A percentile compares a stretch with the other conserved stretches of the same genome.
phyloP scores from a whole-genome alignment of 2,329 filamentous ascomycete species.

The Cytospora leucostoma region DNA sequence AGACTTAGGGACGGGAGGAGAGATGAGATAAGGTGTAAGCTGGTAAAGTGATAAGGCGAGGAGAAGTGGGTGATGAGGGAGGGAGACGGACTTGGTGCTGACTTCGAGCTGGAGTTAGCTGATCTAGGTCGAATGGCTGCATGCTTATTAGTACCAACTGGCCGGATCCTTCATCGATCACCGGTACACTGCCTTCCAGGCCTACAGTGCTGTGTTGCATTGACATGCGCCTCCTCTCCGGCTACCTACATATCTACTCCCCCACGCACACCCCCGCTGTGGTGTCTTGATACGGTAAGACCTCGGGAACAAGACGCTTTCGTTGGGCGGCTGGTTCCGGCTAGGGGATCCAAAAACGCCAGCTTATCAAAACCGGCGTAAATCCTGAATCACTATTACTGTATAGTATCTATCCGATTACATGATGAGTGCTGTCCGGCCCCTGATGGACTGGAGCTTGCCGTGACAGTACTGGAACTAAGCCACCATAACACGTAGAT shows the following conservation, averaged over 20 bases:
- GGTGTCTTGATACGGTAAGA: background rate
- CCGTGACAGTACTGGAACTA: background rate
- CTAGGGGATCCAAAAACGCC: constrained; percentile 1
- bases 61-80: background rate
- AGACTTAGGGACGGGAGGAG: no score
- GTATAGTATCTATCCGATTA: background rate
- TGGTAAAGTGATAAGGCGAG: background rate
- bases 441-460: background rate
- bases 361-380: constrained; percentile 8
- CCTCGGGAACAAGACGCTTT: background rate
- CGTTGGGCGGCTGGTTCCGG: constrained; percentile 7
- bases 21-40: background rate
- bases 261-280: constrained; percentile 4
- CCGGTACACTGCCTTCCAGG: background rate
- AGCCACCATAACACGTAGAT: background rate
- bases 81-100: no score
- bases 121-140: no score
- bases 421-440: background rate
- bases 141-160: no score
- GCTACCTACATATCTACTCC: background rate
- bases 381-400: background rate
- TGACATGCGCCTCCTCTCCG: background rate
- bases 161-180: background rate
- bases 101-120: no score
- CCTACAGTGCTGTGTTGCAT: background rate